A percentile compares a stretch with the other conserved stretches of the same genome.
These are phyloP conservation scores for Leptographium procerum DNA, from an alignment of 2,329 filamentous ascomycete species.

Conservation along the genomic window DNA sequence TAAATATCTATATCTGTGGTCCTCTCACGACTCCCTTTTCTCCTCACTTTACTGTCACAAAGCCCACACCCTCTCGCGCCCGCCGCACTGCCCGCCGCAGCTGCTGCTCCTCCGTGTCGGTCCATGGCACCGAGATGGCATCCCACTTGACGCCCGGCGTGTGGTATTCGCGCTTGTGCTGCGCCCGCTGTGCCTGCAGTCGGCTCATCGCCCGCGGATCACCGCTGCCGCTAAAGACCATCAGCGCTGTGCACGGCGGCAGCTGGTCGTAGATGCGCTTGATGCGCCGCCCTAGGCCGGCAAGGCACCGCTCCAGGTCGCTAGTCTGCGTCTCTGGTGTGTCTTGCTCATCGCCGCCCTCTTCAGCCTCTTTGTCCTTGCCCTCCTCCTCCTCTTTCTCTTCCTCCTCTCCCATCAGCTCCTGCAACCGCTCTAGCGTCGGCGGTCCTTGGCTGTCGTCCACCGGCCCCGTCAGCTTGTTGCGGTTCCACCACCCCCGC, in stretches of 20 bases:
- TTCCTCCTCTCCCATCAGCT: conserved; percentile 6
- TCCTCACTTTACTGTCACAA: conserved; percentile 51
- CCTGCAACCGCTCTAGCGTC: conserved; percentile 12
- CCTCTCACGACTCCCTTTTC: no score
- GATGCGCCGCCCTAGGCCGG: conserved; percentile 36
- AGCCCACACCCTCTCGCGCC: conserved; percentile 52
- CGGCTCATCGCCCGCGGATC: conserved; percentile 56
- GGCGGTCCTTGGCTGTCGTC: conserved; percentile 24
- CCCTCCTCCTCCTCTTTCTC: not conserved
- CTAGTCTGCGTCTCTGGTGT: not conserved
- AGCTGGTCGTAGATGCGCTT: conserved; percentile 44
- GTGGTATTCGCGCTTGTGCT: conserved; percentile 55
- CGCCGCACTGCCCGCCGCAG: conserved; percentile 43
- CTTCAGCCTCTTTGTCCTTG: not conserved
- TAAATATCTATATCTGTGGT: no score
- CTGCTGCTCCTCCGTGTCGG: conserved; percentile 52
- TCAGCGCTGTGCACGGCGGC: conserved; percentile 53
- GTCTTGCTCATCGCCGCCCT: not conserved
- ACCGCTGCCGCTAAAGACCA: conserved; percentile 55
- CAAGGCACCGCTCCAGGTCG: conserved; percentile 34
- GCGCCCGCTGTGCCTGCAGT: conserved; percentile 47
- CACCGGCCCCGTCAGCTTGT: conserved; percentile 26
- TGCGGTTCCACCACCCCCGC: conserved; percentile 57
- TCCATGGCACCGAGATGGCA: conserved; percentile 55
- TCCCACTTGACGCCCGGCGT: conserved; percentile 54